Conservation (phyloP, 1,284 basidiomycete genomes). For the Sphagnurus paluster region DNA sequence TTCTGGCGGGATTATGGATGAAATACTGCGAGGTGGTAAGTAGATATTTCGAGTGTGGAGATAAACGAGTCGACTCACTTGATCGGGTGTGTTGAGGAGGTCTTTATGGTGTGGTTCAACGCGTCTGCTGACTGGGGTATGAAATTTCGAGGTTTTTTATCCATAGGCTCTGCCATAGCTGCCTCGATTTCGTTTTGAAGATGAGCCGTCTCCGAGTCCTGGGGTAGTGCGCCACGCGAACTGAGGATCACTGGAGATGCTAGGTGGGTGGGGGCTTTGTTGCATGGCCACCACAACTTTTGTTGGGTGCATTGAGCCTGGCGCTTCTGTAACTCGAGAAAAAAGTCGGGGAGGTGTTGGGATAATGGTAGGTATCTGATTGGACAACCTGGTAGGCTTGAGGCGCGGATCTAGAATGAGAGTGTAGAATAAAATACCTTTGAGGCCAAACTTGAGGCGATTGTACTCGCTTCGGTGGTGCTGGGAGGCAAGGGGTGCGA, state of each 20-base stretch:
- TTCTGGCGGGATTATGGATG: constrained; percentile 64
- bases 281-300: constrained; percentile 57
- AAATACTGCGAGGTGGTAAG: constrained; percentile 47
- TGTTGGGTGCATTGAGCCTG: constrained; percentile 51
- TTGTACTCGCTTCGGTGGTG: constrained; percentile 82
- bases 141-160: constrained; percentile 19
- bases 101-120: constrained; percentile 49
- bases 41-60: constrained; percentile 12
- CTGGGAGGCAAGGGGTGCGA: constrained; percentile 70
- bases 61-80: constrained; percentile 49
- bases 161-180: constrained; percentile 47
- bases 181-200: constrained; percentile 51
- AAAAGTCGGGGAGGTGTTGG: constrained; percentile 65
- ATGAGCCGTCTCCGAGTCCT: constrained; percentile 23
- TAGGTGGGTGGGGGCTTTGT: constrained; percentile 19
- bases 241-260: constrained; percentile 27
- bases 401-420: background rate
- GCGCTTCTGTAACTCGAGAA: constrained; percentile 56
- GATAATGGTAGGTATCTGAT: constrained; percentile 70
- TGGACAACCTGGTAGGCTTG: constrained; percentile 48
- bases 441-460: constrained; percentile 69
- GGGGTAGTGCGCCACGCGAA: constrained; percentile 25
- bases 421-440: constrained; percentile 40
- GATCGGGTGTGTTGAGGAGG: constrained; percentile 82
- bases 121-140: constrained; percentile 9